Evolutionary conservation across 148 eudicot genomes (phyloP), one percentile per base, ranked within the genome.

Genomic region (Selenicereus undatus): DNA sequence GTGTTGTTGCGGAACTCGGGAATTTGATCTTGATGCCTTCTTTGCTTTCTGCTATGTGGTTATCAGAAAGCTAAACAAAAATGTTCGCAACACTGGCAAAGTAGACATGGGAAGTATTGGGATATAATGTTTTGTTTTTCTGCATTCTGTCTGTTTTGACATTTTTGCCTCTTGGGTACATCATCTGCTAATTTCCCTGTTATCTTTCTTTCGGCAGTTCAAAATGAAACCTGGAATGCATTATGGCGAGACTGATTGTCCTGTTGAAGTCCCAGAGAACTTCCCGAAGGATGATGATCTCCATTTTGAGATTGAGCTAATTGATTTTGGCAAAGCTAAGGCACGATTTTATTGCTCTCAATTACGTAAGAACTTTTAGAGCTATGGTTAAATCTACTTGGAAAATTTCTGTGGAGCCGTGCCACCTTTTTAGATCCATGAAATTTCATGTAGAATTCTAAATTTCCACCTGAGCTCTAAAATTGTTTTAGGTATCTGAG

Each of bases 151-250:
- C n/a, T 43, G 35, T 24, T 7, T 4, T 32, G 71, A 66, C 36
- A 22, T 76, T 66, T 71, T 52, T 42, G 76, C 71, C 16, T 73
- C n/a, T 56, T 60, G 20, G 65, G 48, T 21, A 51, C 64, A 52
- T 69, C 32, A 39, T 51, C 52, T 60, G 71, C 39, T 51, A 42
- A 76, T 60, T 58, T 82, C 75, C 76, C 35, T 74, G 69, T 16
- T 56, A 64, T 30, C 56, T 81, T 69, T 51, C 60, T 65, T 73
- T 76, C 79, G 87, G 86, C 93, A 96, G 98, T 90, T 96, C 83
- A 93, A 90, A 86, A 89, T 96, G 91, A 96, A 93, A 88, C 86
- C 99, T 71, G 98, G 88, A 83, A 82, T 96, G 94, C 99, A 96
- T 84, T 96, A 92, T 84, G 98, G 93, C 43, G 99, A 96, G 88